Conservation (phyloP, 164 flowering plant genomes). For the Nymphaea colorata region DNA sequence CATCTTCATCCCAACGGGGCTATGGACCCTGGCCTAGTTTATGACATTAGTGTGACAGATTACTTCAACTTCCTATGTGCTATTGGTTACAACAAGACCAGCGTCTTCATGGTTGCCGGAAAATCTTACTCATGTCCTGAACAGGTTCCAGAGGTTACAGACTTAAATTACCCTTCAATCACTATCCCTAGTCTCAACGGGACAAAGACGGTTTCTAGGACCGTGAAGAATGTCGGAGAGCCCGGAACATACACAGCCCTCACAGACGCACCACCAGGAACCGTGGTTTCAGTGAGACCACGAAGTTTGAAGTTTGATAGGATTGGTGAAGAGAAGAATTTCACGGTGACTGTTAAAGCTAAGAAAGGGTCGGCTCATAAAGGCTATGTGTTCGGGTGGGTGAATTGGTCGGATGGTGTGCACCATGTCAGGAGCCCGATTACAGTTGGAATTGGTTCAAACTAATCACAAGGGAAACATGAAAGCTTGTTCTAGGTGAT, state of each 20-base stretch:
- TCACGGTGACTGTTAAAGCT: constrained; percentile 19
- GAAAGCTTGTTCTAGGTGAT: too few species aligned
- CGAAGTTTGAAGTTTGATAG: constrained; percentile 18
- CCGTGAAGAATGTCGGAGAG: constrained; percentile 42
- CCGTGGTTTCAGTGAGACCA: constrained; percentile 32
- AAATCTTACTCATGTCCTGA: constrained; percentile 5
- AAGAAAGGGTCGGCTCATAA: constrained; percentile 2
- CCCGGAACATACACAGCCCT: constrained; percentile 25
- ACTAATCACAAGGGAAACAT: too few species aligned
- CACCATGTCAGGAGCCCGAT: constrained; percentile 45
- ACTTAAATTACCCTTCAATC: constrained; percentile 58
- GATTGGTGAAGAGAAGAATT: constrained; percentile 35
- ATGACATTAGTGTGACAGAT: constrained; percentile 31
- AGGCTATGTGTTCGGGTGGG: constrained; percentile 26
- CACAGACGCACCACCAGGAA: constrained; percentile 19
- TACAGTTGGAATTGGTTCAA: background rate
- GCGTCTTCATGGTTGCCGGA: constrained; percentile 3
- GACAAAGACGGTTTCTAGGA: constrained; percentile 25
- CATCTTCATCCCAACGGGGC: constrained; percentile 40
- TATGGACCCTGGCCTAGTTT: constrained; percentile 50
- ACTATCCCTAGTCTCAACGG: constrained; percentile 23
- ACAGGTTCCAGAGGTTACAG: constrained; percentile 8
- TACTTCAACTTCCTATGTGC: constrained; percentile 45
- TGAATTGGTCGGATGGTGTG: constrained; percentile 35
- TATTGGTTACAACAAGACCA: constrained; percentile 13